These are phyloP conservation scores for Sequoiadendron giganteum DNA, from an alignment of 75 land plant genomes.

Conservation along the genomic window DNA sequence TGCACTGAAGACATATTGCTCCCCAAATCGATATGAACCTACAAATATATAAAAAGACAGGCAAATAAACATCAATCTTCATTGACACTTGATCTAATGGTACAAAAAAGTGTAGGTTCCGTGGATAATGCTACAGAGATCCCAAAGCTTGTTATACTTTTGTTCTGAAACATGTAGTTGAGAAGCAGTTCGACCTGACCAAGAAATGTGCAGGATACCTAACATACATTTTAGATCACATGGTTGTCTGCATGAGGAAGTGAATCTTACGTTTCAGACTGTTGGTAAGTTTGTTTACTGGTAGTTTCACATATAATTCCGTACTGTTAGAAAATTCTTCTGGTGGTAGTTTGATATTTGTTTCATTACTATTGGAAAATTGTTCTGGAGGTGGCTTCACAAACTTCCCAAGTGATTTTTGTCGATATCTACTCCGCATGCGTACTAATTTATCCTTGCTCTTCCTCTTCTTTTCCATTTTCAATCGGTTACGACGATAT, in stretches of 20 bases:
- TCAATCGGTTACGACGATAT: slow-evolving; percentile 45
- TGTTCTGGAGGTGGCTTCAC: slow-evolving; percentile 52
- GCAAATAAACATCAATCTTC: not conserved
- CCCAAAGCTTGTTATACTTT: not conserved
- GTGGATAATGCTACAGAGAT: not conserved
- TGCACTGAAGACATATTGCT: not conserved
- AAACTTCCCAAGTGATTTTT: slow-evolving; percentile 68
- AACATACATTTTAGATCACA: not conserved
- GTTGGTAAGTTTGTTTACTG: not conserved
- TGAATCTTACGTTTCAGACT: not conserved
- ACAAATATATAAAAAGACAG: not conserved
- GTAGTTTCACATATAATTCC: not conserved
- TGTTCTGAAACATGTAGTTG: not conserved
- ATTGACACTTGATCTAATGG: not conserved
- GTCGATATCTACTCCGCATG: slow-evolving; percentile 44
- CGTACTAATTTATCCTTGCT: slow-evolving; percentile 69
- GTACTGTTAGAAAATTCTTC: not conserved
- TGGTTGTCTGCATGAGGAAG: not conserved
- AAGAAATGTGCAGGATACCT: not conserved
- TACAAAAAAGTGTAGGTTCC: not conserved
- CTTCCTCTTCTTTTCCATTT: slow-evolving; percentile 57
- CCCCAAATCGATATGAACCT: not conserved
- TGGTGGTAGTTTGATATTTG: slow-evolving; percentile 29
- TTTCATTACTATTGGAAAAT: not conserved
- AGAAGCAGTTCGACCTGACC: not conserved